phyloP scores from a whole-genome alignment of 2,329 filamentous ascomycete genomes.

The Diaporthe citri region DNA sequence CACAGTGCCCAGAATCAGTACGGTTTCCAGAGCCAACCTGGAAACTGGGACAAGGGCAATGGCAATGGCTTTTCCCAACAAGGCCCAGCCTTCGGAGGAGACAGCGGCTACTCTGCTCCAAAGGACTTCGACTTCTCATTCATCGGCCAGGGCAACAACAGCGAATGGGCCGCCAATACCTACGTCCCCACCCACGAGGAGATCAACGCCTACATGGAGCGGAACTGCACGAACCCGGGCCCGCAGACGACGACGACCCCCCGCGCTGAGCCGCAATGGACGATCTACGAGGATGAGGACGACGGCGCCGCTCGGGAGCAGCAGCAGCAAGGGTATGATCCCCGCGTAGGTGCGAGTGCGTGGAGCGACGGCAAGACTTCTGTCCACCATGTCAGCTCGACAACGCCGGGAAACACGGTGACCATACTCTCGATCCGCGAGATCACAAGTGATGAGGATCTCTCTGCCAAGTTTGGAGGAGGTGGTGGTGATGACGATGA shows the following conservation, averaged over 20 bases:
- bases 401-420: conserved; percentile 22
- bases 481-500: not conserved
- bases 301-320: not conserved
- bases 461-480: not conserved
- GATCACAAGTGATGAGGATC: conserved; percentile 33
- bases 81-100: not conserved
- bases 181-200: conserved; percentile 25
- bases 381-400: conserved; percentile 25
- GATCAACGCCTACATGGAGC: conserved; percentile 12
- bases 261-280: conserved; percentile 24
- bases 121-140: conserved; percentile 33
- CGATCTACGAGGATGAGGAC: conserved; percentile 38
- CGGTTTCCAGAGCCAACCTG: not conserved
- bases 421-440: conserved; percentile 38
- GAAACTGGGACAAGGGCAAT: not conserved
- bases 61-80: not conserved
- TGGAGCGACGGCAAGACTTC: conserved; percentile 36
- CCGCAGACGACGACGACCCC: conserved; percentile 4
- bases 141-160: conserved; percentile 20
- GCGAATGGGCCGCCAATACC: not conserved
- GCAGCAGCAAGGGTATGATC: not conserved
- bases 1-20: not conserved
- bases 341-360: not conserved
- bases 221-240: not conserved
- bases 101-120: not conserved